phyloP scores from a whole-genome alignment of 169 alveolate species.

The Plasmodium chabaudi region DNA sequence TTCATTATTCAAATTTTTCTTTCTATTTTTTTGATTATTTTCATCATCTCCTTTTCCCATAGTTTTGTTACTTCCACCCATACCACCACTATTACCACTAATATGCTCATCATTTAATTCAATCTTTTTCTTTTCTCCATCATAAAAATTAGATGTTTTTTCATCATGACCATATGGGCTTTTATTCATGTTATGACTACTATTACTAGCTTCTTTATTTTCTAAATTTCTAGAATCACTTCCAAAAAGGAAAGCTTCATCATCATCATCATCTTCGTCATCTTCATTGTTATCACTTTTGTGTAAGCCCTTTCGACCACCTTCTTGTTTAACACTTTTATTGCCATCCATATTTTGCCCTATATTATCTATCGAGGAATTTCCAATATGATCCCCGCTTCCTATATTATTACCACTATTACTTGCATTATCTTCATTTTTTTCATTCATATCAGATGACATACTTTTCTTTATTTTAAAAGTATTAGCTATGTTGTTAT shows the following conservation, averaged over 20 bases:
- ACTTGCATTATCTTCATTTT: background rate
- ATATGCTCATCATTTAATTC: too few species aligned
- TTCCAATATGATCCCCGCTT: background rate
- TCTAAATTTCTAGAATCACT: background rate
- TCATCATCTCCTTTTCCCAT: slow-evolving; percentile 12
- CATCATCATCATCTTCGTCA: slow-evolving; percentile 40
- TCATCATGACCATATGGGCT: too few species aligned
- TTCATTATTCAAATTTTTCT: slow-evolving; percentile 3
- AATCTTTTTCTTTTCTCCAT: too few species aligned
- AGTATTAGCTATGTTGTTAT: background rate
- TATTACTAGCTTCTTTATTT: background rate
- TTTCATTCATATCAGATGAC: background rate
- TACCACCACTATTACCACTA: too few species aligned
- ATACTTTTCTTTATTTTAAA: background rate
- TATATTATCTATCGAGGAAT: too few species aligned
- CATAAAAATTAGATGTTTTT: too few species aligned
- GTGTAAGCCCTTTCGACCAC: background rate
- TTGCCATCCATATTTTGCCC: background rate
- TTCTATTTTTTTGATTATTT: background rate
- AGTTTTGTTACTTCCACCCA: background rate
- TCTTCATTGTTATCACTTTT: background rate
- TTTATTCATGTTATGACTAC: background rate
- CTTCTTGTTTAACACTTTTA: background rate
- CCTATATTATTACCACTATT: slow-evolving; percentile 7
- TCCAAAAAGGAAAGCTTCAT: slow-evolving; percentile 19